Base-by-base conservation (phyloP, 768 basidiomycete species). In the Asterophora lycoperdoides region DNA sequence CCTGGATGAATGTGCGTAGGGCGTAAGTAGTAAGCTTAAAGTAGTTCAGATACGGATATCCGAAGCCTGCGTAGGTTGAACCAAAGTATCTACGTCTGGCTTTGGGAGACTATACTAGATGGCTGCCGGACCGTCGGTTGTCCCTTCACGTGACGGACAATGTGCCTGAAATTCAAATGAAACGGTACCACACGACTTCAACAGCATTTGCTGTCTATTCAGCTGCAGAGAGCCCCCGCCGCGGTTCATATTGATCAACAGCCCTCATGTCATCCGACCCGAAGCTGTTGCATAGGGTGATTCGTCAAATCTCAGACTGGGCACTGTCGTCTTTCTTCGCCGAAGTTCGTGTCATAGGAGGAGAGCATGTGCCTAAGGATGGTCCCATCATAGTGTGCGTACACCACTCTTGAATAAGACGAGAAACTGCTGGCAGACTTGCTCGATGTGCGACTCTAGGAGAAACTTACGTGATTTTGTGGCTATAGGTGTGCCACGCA, bases 341-440 rank as follows among this genome's bases (percentile, higher is more conserved):
- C 0, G 86, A 92, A 65, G 79, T 96, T 41, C 84, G 82, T 59
- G 81, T 96, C 50, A 78, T 95, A 52, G 92, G 90, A 41, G 82
- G 77, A 35, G 92, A 95, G 66, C 86, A 94, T 64, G 90, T 97
- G 11, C 93, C 95, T 3, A 68, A 64, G 59, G 76, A 86, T 52
- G 93, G 93, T 1, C 93, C 93, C n/a, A 83, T 96, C 57, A 89
- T 98, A 57, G 84, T 94, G 91, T 94, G 71, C 65, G 86, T 80
- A 36, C 52, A 38, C 30, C 4, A 8, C 14, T n/a, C 6, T 28
- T 9, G 5, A 5, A 35, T n/a, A 13, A 13, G 30, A 20, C 15
- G 17, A 13, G 8, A 32, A 32, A 2, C 13, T 32, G 9, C 30
- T 17, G 15, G 35, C 26, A 33, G 19, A 28, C 15, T n/a, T n/a